Evolutionary conservation across 176 grass and related monocot genomes (phyloP).

Genomic region (Alloteropsis semialata): DNA sequence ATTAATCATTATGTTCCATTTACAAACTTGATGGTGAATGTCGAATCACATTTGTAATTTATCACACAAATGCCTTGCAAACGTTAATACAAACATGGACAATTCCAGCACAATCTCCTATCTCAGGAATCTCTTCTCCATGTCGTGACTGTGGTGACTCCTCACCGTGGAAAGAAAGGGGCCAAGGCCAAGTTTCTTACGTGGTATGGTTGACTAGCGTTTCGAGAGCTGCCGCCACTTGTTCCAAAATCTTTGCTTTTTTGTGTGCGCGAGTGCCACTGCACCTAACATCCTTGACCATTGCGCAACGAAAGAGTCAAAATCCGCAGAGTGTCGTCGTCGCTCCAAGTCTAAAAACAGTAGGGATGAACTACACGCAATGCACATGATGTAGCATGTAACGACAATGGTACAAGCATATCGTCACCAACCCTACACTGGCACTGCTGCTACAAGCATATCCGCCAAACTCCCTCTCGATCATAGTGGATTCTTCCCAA

Average conservation of each 20-base stretch:
- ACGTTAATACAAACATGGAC: too few relatives aligned
- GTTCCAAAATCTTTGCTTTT: background rate
- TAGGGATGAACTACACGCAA: background rate
- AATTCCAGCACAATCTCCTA: too few relatives aligned
- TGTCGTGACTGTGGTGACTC: background rate
- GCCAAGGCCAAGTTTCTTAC: background rate
- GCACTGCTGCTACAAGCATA: too few relatives aligned
- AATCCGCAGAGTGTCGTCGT: background rate
- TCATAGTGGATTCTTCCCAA: background rate
- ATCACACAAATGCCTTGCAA: too few relatives aligned
- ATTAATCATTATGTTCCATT: too few relatives aligned
- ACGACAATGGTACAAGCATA: too few relatives aligned
- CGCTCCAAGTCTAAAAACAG: background rate
- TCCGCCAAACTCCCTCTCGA: background rate
- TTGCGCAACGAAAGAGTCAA: background rate
- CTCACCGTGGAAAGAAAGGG: too few relatives aligned
- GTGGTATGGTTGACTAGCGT: background rate
- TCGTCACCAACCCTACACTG: too few relatives aligned
- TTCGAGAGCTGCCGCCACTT: background rate
- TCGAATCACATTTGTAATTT: too few relatives aligned
- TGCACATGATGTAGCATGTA: too few relatives aligned
- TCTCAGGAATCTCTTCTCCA: too few relatives aligned
- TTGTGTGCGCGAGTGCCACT: background rate
- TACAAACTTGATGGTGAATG: too few relatives aligned
- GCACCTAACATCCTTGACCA: conserved; percentile 19